phyloP scores from a whole-genome alignment of 805 yeast species.

The Isabelozyma pseudorhagii region DNA sequence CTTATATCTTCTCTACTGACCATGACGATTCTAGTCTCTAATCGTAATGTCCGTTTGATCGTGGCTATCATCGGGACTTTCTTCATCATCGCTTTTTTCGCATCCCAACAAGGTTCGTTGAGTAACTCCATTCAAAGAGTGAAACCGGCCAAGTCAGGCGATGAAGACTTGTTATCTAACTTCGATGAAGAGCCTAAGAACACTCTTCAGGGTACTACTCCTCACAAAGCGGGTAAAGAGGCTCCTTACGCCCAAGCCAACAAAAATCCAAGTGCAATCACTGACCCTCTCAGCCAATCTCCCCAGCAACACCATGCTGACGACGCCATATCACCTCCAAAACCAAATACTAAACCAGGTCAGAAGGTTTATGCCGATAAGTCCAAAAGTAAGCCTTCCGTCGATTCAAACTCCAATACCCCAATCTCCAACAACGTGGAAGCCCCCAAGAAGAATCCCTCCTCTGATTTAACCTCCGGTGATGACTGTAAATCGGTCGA shows the following conservation, averaged over 20 bases:
- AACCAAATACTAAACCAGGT: constrained; percentile 6
- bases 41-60: constrained; percentile 51
- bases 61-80: constrained; percentile 50
- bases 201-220: constrained; percentile 27
- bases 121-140: constrained; percentile 29
- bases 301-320: constrained; percentile 6
- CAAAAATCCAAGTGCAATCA: constrained; percentile 3
- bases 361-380: neutral
- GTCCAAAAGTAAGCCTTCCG: neutral
- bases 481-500: constrained; percentile 41
- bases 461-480: neutral
- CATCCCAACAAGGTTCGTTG: constrained; percentile 40
- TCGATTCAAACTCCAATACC: constrained; percentile 1
- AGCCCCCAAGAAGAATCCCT: neutral
- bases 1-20: neutral
- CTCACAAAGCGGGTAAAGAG: constrained; percentile 27
- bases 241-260: constrained; percentile 28
- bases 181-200: constrained; percentile 19
- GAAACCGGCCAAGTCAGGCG: constrained; percentile 20
- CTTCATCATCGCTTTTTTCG: constrained; percentile 48
- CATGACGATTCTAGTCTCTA: constrained; percentile 25
- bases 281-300: constrained; percentile 2
- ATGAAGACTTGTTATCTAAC: constrained; percentile 10
- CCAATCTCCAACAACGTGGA: constrained; percentile 2
- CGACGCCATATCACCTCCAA: constrained; percentile 8